Evolutionary conservation across 2,329 filamentous ascomycete species (phyloP), one percentile per base, ranked within the genome.

Genomic region (Trichophyton schoenleinii): DNA sequence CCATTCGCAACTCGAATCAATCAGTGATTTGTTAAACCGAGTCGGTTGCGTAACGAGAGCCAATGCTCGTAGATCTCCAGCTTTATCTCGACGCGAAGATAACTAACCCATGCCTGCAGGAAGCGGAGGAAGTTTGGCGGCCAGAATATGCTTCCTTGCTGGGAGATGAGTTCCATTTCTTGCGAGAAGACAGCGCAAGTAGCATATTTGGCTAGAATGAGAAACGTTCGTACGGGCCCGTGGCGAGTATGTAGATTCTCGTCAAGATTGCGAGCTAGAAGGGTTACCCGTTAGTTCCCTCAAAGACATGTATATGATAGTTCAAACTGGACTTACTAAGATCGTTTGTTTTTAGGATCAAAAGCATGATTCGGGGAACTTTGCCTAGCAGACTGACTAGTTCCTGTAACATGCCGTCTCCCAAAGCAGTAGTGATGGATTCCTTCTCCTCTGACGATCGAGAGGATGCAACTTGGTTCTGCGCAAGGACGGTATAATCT

Each of bases 331-430:
- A 74, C 79, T 70, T 75, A 82, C 79, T 99, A 44, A 99, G 78
- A 75, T 99, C 94, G 72, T 99, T 99, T 1, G 94, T 99, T 77
- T 99, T 99, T 64, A 99, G 81, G 66, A 99, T 97, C 31, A 99
- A 79, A 11, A 99, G 80, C 60, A 99, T 96, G 66, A 99, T 89
- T 52, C 91, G 81, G 0, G 94, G 94, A 5, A 99, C 91, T 68
- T 89, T 84, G 57, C 90, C 89, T 3, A 99, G 83, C 66, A 99
- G 79, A 66, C 91, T 86, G 6, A 99, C 89, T 5, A 99, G 80
- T 68, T 96, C 87, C 64, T 88, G 88, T 42, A 99, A 80, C 71
- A 99, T 83, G 8, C 92, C 92, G 61, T 96, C 90, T 57, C 91
- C 88, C 62, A 99, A 78, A 0, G 90, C 88, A 58, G 85, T 83